These are phyloP conservation scores for Begonia fuchsioides DNA, from an alignment of 306 rosid genomes.

Conservation along the genomic window DNA sequence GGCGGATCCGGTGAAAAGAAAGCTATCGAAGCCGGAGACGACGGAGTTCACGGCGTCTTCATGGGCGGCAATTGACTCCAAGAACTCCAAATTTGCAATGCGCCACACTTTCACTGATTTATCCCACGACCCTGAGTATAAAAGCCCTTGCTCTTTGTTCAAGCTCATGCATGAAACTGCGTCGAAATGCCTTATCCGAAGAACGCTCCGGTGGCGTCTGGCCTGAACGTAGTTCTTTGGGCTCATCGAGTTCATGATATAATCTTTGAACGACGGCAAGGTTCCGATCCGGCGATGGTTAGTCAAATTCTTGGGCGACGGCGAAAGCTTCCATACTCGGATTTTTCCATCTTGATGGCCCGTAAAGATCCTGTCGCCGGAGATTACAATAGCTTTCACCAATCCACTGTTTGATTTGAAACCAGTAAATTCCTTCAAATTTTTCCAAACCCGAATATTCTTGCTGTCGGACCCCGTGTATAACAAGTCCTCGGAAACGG, in stretches of 20 bases:
- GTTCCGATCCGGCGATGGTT: conserved; percentile 42
- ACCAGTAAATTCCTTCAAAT: conserved; percentile 45
- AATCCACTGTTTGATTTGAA: conserved; percentile 68
- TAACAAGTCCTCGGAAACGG: conserved; percentile 47
- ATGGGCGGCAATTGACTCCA: conserved; percentile 48
- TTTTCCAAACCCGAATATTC: conserved; percentile 76
- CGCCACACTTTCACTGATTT: conserved; percentile 64
- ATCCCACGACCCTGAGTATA: conserved; percentile 74
- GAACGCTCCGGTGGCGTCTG: conserved; percentile 29
- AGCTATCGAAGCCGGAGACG: conserved; percentile 17
- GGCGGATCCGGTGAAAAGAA: conserved; percentile 59
- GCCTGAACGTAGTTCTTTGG: conserved; percentile 65
- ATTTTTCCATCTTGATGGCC: conserved; percentile 89
- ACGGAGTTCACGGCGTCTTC: conserved; percentile 67
- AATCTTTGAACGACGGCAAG: conserved; percentile 49
- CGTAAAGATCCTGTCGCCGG: conserved; percentile 41
- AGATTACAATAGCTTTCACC: conserved; percentile 47
- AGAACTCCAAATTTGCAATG: conserved; percentile 33
- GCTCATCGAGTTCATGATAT: conserved; percentile 40
- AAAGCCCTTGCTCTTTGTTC: conserved; percentile 31
- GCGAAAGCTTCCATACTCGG: conserved; percentile 51
- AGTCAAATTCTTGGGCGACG: conserved; percentile 10
- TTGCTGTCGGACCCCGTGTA: too few species aligned
- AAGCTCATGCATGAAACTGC: conserved; percentile 61
- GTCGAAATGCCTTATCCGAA: conserved; percentile 52